A percentile compares a stretch with the other conserved stretches of the same genome.
Evolutionary conservation across 2,329 filamentous ascomycete species (phyloP).

Genomic region (Penicillium italicum): DNA sequence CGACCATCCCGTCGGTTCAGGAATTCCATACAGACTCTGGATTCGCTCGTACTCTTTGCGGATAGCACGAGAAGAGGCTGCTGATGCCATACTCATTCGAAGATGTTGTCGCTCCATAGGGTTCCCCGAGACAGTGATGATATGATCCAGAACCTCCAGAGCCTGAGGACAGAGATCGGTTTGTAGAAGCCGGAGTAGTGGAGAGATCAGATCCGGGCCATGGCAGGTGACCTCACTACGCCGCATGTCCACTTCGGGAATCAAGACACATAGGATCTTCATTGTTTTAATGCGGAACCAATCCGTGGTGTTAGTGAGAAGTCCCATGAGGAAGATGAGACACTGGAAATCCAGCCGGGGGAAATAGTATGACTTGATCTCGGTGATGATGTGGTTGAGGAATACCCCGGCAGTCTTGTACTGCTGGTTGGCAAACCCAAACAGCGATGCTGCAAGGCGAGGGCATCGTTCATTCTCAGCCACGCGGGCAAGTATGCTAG

Average conservation of each 20-base stretch:
- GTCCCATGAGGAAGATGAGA: conserved; percentile 83
- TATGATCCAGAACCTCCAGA: conserved; percentile 84
- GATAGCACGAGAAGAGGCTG: conserved; percentile 73
- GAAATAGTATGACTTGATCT: conserved; percentile 74
- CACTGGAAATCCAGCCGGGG: conserved; percentile 78
- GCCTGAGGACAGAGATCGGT: conserved; percentile 93
- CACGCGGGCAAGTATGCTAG: conserved; percentile 66
- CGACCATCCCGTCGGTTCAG: conserved; percentile 92
- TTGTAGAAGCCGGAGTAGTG: conserved; percentile 80
- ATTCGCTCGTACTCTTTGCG: conserved; percentile 94
- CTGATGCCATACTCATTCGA: conserved; percentile 93
- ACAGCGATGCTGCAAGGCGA: conserved; percentile 65
- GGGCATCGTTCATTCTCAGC: conserved; percentile 69
- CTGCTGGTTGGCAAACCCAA: conserved; percentile 64
- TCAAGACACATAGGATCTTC: conserved; percentile 77
- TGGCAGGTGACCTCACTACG: conserved; percentile 85
- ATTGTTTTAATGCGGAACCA: conserved; percentile 95
- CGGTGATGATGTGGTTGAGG: conserved; percentile 66
- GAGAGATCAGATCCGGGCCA: conserved; percentile 92
- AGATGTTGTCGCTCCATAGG: conserved; percentile 92
- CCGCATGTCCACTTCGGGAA: conserved; percentile 89
- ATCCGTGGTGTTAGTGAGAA: conserved; percentile 80
- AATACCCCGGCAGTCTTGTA: conserved; percentile 72
- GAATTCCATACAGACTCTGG: conserved; percentile 92
- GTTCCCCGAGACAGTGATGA: conserved; percentile 88